Conservation (phyloP, 257 asterid species). For the Solanum ossicruentum region DNA sequence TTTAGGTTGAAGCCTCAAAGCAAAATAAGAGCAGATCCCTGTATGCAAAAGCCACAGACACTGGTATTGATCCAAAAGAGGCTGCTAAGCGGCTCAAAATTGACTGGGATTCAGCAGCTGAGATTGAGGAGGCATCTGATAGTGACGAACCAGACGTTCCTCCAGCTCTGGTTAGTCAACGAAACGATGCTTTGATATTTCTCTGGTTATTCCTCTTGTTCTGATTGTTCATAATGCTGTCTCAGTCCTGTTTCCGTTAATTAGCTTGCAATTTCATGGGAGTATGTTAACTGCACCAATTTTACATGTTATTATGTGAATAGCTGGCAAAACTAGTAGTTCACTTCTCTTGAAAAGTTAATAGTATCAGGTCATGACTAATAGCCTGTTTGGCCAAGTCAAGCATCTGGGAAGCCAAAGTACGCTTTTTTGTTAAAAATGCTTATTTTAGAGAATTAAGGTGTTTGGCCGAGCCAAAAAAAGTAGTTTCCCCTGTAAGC, state of each 20-base stretch:
- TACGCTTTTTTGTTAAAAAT: background rate
- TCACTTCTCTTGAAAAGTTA: background rate
- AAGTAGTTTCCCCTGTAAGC: background rate
- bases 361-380: background rate
- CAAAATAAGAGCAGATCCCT: conserved; percentile 54
- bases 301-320: background rate
- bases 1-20: conserved; percentile 42
- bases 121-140: conserved; percentile 48
- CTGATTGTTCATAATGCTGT: background rate
- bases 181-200: background rate
- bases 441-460: background rate
- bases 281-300: background rate
- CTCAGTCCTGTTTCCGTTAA: background rate
- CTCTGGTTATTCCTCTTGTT: background rate
- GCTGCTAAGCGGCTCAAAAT: conserved; percentile 84
- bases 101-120: conserved; percentile 96
- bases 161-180: conserved; percentile 50
- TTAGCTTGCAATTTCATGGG: background rate
- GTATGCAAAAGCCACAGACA: conserved; percentile 78
- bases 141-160: conserved; percentile 65
- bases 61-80: conserved; percentile 68
- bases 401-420: background rate
- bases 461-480: background rate
- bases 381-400: background rate
- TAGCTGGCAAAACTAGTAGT: background rate